Percentiles rank a stretch among this genome's conserved stretches.
These are phyloP conservation scores for Cutaneotrichosporon curvatum DNA, from an alignment of 1,284 basidiomycete genomes.

Conservation along the genomic window DNA sequence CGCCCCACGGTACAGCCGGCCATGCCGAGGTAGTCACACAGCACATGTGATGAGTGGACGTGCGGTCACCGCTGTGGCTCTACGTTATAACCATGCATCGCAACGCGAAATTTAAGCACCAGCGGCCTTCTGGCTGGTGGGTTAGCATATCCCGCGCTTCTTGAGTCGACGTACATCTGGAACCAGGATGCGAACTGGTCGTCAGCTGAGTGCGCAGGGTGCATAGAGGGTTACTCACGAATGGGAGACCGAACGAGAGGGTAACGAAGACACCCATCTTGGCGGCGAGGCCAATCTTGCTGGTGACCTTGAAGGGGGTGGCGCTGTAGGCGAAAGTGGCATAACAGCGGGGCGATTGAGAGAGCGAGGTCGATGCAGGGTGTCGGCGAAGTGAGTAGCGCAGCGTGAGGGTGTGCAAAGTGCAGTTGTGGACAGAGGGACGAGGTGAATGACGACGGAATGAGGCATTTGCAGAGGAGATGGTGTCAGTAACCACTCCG, in stretches of 20 bases:
- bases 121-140: conserved; percentile 1
- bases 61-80: too few relatives aligned
- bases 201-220: conserved; percentile 1
- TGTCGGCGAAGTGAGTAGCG: too few relatives aligned
- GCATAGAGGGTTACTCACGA: too few relatives aligned
- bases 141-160: not conserved
- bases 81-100: not conserved
- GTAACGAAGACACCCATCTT: conserved; percentile 30
- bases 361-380: too few relatives aligned
- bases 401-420: too few relatives aligned
- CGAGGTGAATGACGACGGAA: too few relatives aligned
- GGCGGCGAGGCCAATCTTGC: conserved; percentile 32
- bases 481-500: conserved; percentile 1
- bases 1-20: too few relatives aligned
- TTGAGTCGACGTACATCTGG: not conserved
- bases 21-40: too few relatives aligned
- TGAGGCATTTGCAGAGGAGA: not conserved
- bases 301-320: conserved; percentile 34
- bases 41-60: too few relatives aligned
- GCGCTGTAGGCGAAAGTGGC: conserved; percentile 22
- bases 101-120: not conserved
- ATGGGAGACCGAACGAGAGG: conserved; percentile 19
- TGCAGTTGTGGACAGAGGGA: too few relatives aligned
- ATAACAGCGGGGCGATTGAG: too few relatives aligned
- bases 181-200: conserved; percentile 1